These are phyloP conservation scores for Sporormia fimetaria DNA, from an alignment of 495 filamentous ascomycete species.

Conservation along the genomic window DNA sequence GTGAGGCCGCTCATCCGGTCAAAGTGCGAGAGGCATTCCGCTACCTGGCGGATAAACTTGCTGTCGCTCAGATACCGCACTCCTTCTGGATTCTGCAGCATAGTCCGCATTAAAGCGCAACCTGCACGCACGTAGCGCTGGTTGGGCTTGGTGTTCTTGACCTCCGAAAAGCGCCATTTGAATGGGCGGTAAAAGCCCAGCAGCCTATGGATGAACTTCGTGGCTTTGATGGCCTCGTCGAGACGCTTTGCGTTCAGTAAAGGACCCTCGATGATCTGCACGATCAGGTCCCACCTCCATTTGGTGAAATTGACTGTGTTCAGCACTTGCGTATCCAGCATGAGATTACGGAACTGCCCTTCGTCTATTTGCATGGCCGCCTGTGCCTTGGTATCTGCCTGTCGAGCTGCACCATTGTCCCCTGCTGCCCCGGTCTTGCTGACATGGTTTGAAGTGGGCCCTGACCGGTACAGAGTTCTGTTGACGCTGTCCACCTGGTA, in stretches of 20 bases:
- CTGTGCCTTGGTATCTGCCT: constrained; percentile 59
- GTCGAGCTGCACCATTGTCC: constrained; percentile 25
- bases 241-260: constrained; percentile 83
- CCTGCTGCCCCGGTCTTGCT: constrained; percentile 33
- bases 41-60: constrained; percentile 84
- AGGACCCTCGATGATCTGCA: constrained; percentile 84
- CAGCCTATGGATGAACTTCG: constrained; percentile 89
- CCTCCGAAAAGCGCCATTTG: constrained; percentile 84
- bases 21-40: constrained; percentile 87
- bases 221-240: constrained; percentile 87
- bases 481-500: constrained; percentile 98
- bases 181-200: constrained; percentile 93
- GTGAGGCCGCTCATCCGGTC: constrained; percentile 87
- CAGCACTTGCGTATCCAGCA: constrained; percentile 80
- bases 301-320: constrained; percentile 77
- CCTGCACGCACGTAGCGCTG: constrained; percentile 89
- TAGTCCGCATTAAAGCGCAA: constrained; percentile 71
- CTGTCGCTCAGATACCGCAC: constrained; percentile 76
- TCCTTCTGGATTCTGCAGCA: constrained; percentile 76
- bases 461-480: constrained; percentile 77
- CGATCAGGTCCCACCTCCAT: constrained; percentile 93
- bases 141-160: constrained; percentile 76
- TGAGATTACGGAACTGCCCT: constrained; percentile 66
- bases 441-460: constrained; percentile 37
- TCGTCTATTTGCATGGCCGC: constrained; percentile 72